Evolutionary conservation across 495 filamentous ascomycete genomes (phyloP).

Genomic region (Thozetella sp.): DNA sequence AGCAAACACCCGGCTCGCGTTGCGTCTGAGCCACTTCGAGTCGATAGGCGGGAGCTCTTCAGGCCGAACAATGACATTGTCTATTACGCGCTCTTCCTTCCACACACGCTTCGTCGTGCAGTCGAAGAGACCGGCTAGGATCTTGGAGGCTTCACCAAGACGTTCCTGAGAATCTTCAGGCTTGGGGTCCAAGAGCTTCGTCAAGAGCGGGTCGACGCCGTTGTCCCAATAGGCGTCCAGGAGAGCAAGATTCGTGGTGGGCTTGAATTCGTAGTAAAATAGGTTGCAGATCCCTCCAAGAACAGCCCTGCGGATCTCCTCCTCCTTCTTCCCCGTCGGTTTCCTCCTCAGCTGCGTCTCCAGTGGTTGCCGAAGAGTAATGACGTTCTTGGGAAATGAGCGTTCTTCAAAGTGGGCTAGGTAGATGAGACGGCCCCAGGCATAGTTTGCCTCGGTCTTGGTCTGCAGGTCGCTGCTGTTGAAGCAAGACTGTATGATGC

Average conservation of each 20-base stretch:
- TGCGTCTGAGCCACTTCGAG: conserved; percentile 83
- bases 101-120: conserved; percentile 66
- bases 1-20: conserved; percentile 58
- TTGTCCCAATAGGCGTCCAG: conserved; percentile 81
- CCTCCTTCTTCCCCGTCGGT: conserved; percentile 54
- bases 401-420: conserved; percentile 62
- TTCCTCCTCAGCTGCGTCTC: conserved; percentile 69
- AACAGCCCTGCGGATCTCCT: conserved; percentile 59
- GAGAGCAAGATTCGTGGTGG: conserved; percentile 58
- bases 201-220: conserved; percentile 62
- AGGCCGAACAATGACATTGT: conserved; percentile 53
- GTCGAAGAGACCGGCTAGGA: conserved; percentile 71
- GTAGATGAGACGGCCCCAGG: conserved; percentile 84
- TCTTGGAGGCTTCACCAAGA: conserved; percentile 55
- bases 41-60: conserved; percentile 81
- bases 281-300: conserved; percentile 74
- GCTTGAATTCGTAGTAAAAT: conserved; percentile 84
- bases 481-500: conserved; percentile 80
- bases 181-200: conserved; percentile 37
- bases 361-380: conserved; percentile 71
- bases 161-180: conserved; percentile 28
- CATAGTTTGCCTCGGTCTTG: conserved; percentile 74
- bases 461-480: conserved; percentile 74
- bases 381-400: conserved; percentile 59
- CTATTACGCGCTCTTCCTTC: conserved; percentile 70